Evolutionary conservation across 2,329 filamentous ascomycete genomes (phyloP).

Genomic region (Sporothrix schenckii): DNA sequence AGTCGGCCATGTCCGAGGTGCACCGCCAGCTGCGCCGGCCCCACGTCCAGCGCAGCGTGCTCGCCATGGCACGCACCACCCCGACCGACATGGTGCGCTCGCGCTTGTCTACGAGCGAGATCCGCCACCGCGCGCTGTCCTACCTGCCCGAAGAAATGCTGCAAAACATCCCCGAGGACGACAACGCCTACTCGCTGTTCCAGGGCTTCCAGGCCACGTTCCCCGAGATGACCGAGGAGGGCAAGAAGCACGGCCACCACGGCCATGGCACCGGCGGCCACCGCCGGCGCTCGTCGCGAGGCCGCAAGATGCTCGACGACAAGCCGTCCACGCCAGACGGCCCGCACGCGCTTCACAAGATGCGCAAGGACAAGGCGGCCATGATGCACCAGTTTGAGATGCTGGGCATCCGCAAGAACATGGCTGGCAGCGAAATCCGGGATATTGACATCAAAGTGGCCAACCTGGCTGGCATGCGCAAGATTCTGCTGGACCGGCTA

Average conservation of each 20-base stretch:
- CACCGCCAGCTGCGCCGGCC: slow-evolving; percentile 87
- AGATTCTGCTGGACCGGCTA: slow-evolving; percentile 84
- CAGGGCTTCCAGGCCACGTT: slow-evolving; percentile 93
- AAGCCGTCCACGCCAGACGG: slow-evolving; percentile 55
- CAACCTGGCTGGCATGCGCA: slow-evolving; percentile 89
- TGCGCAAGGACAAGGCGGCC: slow-evolving; percentile 78
- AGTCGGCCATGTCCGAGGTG: slow-evolving; percentile 83
- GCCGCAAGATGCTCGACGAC: slow-evolving; percentile 74
- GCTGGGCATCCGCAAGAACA: slow-evolving; percentile 90
- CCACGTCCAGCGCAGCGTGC: slow-evolving; percentile 82
- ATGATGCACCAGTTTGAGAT: slow-evolving; percentile 88
- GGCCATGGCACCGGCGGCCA: slow-evolving; percentile 48
- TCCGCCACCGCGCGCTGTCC: slow-evolving; percentile 87
- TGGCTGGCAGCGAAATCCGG: slow-evolving; percentile 93
- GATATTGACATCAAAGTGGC: slow-evolving; percentile 97
- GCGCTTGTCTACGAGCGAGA: slow-evolving; percentile 86
- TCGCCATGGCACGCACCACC: slow-evolving; percentile 85
- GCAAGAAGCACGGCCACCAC: slow-evolving; percentile 63
- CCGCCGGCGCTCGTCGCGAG: slow-evolving; percentile 70
- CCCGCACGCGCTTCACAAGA: slow-evolving; percentile 68
- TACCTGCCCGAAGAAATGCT: slow-evolving; percentile 90
- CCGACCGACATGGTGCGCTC: slow-evolving; percentile 94
- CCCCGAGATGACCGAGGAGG: slow-evolving; percentile 69
- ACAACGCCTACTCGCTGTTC: slow-evolving; percentile 88
- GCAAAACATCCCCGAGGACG: slow-evolving; percentile 81